Evolutionary conservation across 495 filamentous ascomycete species (phyloP), one percentile per base, ranked within the genome.

Genomic region (Diplogelasinospora grovesii): DNA sequence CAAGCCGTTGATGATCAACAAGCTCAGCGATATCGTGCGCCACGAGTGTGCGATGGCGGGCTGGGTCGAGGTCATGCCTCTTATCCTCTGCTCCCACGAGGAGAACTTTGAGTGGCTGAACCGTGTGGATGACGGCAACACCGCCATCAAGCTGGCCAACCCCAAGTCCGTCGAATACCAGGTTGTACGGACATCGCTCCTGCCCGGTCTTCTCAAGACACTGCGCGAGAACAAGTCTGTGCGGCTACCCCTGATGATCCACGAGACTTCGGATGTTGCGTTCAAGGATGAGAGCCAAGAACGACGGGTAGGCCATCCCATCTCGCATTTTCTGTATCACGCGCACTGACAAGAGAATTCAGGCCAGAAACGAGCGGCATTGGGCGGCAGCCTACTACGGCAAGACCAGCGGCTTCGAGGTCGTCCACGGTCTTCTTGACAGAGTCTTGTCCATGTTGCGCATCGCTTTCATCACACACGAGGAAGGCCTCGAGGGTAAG

Each of bases 41-140:
- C 67, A 83, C 39, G 92, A 99, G 63, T 79, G 83, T 36, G 90
- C 89, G 22, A 89, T 95, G 82, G 82, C 90, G 1, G 92, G 92
- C 44, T 99, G 92, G 90, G 79, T 78, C 14, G 92, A 99, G 65
- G 92, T 94, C 18, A 81, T 99, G 79, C 92, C 92, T 4, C 73
- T 99, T 11, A 95, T 95, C 54, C 77, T 99, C 34, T 99, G 92
- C 76, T 94, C 87, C 11, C 89, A 97, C 59, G 92, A 95, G 56
- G 92, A 99, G 75, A 99, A 97, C 69, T 99, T 96, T 60, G 83
- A 70, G 31, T 96, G 88, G 87, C 71, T 99, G 25, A 95, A 97
- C 65, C 84, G 90, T 43, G 78, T 79, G 46, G 89, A 95, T 46
- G 84, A 95, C 49, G 89, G 92, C 33, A 80, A 67, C 15, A 89